Base-by-base conservation (phyloP, 345 rosid species). In the Salix exigua region DNA sequence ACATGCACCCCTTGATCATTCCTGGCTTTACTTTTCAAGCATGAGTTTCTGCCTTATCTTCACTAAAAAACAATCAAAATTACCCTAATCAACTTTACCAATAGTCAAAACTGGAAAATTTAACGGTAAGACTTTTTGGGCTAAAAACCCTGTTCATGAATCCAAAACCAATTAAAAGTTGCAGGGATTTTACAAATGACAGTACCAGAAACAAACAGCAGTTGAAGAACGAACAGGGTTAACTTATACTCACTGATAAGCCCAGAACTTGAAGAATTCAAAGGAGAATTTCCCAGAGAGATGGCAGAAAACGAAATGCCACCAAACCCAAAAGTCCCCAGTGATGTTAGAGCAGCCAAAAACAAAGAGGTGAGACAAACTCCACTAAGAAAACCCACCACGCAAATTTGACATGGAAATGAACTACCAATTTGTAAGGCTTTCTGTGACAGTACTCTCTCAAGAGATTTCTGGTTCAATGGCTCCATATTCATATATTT, bases 361-460 rank as follows among this genome's bases (percentile, higher is more conserved):
- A 96, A 91, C 74, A 96, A 78, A 66, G 97, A 88, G 71, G 98
- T 87, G 74, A 96, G 88, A 69, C 99, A 96, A 48, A 93, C 84
- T 61, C 99, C 99, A 80, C 90, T 87, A 11, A 96, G 92, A 73
- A 92, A 87, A 69, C 98, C 98, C 86, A 92, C 83, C 48, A 93
- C 96, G 79, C 98, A 93, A 40, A 96, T 86, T 82, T 93, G 99
- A 74, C 98, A 96, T 46, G 94, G 84, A 86, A 93, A 92, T 75
- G 99, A 96, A 79, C 78, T 89, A 0, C 98, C 92, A 87, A 92
- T 89, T 77, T 91, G 93, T 79, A 92, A 60, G 72, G 97, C 99
- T 78, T 66, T 93, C 78, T 92, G 97, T 74, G 97, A 93, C 67
- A 96, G 85, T 12, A 90, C 83, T 78, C 91, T 96, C 80, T 96